Evolutionary conservation across 2,329 filamentous ascomycete species (phyloP).

Genomic region (Diplodia intermedia): DNA sequence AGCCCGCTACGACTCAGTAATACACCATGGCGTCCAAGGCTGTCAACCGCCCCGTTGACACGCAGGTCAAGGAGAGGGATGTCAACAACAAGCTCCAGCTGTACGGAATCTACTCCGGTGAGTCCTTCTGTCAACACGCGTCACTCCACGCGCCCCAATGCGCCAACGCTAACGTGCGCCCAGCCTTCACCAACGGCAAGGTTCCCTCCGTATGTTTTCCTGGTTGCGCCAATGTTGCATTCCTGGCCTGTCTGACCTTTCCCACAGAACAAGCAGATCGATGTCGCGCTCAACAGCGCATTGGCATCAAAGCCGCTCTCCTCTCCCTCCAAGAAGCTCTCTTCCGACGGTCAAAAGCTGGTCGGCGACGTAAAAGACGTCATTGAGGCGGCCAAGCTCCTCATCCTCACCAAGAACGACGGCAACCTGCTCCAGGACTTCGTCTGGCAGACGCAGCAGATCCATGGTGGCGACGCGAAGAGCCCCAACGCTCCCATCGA

Average conservation of each 20-base stretch:
- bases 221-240: not conserved
- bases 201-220: constrained; percentile 75
- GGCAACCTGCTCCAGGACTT: constrained; percentile 96
- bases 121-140: constrained; percentile 36
- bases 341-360: constrained; percentile 79
- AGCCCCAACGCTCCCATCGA: constrained; percentile 71
- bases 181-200: constrained; percentile 87
- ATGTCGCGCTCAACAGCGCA: constrained; percentile 90
- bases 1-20: not conserved
- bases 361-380: constrained; percentile 79
- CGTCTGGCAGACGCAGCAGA: constrained; percentile 87
- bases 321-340: constrained; percentile 77
- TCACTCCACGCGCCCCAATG: not conserved
- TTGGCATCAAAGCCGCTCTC: constrained; percentile 73
- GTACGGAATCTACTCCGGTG: constrained; percentile 82
- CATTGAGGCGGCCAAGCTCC: constrained; percentile 80
- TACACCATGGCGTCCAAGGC: constrained; percentile 32
- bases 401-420: constrained; percentile 92
- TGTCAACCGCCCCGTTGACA: constrained; percentile 77
- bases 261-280: constrained; percentile 86
- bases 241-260: constrained; percentile 32
- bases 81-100: constrained; percentile 94
- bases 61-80: constrained; percentile 79
- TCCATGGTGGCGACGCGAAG: constrained; percentile 68
- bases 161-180: constrained; percentile 6